These are phyloP conservation scores for Lenzites betulinus DNA, from an alignment of 768 basidiomycete species.

Conservation along the genomic window DNA sequence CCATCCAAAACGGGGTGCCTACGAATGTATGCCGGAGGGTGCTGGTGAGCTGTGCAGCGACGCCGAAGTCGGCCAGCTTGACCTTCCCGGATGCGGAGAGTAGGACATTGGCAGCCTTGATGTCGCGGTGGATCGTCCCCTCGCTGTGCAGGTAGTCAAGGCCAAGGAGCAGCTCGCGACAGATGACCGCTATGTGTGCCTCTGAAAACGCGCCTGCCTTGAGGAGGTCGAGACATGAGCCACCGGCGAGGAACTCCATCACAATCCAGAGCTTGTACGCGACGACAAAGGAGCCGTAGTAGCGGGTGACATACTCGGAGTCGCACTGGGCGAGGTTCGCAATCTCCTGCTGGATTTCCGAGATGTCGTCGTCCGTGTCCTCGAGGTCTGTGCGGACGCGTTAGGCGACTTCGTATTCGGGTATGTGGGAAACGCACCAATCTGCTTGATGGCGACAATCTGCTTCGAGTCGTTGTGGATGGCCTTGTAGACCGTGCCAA, in stretches of 20 bases:
- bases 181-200: slow-evolving; percentile 92
- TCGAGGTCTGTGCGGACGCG: slow-evolving; percentile 72
- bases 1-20: slow-evolving; percentile 98
- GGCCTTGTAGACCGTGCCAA: slow-evolving; percentile 97
- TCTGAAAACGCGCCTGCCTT: slow-evolving; percentile 92
- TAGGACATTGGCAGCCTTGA: slow-evolving; percentile 97
- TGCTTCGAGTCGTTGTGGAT: slow-evolving; percentile 93
- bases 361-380: slow-evolving; percentile 97
- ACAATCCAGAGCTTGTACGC: slow-evolving; percentile 98
- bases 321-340: slow-evolving; percentile 94
- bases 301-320: slow-evolving; percentile 94
- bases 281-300: slow-evolving; percentile 96
- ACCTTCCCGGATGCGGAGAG: slow-evolving; percentile 90
- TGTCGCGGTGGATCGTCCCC: slow-evolving; percentile 96
- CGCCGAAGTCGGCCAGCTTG: slow-evolving; percentile 98
- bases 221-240: slow-evolving; percentile 96
- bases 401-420: neutral
- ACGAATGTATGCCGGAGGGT: slow-evolving; percentile 97
- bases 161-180: slow-evolving; percentile 89
- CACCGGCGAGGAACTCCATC: slow-evolving; percentile 99
- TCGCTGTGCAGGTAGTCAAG: slow-evolving; percentile 96
- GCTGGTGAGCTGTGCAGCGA: slow-evolving; percentile 94
- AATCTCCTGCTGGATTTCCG: slow-evolving; percentile 98
- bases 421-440: slow-evolving; percentile 58
- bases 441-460: slow-evolving; percentile 97